Conservation (phyloP, 768 basidiomycete species). For the Lactifluus echinatus region DNA sequence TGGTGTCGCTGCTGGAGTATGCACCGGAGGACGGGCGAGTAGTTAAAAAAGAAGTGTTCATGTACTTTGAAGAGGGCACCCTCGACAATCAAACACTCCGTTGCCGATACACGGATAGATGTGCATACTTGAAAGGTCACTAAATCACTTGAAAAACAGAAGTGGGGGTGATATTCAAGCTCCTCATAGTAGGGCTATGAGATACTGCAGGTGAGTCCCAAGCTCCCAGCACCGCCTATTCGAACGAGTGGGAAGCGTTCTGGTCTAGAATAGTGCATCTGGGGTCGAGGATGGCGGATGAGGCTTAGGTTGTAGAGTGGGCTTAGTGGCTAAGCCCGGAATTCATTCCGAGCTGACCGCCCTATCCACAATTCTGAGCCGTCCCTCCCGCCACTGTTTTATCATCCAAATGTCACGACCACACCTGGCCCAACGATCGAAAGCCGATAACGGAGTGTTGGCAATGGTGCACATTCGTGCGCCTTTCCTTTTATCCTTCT, state of each 20-base stretch:
- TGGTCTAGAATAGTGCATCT: neutral
- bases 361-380: too few relatives aligned
- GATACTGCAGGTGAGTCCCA: neutral
- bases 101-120: neutral
- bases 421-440: too few relatives aligned
- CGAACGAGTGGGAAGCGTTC: neutral
- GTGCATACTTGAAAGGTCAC: neutral
- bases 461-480: too few relatives aligned
- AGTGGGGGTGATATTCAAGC: neutral
- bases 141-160: neutral
- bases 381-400: too few relatives aligned
- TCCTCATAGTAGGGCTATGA: neutral
- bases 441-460: too few relatives aligned
- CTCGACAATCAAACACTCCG: neutral
- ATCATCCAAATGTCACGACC: too few relatives aligned
- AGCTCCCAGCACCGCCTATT: neutral
- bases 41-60: neutral
- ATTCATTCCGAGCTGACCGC: too few relatives aligned
- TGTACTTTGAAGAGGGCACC: neutral
- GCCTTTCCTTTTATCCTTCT: too few relatives aligned
- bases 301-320: neutral
- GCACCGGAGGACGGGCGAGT: neutral
- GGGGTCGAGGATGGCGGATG: neutral
- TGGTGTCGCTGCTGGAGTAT: neutral
- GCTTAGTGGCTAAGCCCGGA: too few relatives aligned